These are phyloP conservation scores for Podaxis sp. DNA, from an alignment of 768 basidiomycete species.

Conservation along the genomic window DNA sequence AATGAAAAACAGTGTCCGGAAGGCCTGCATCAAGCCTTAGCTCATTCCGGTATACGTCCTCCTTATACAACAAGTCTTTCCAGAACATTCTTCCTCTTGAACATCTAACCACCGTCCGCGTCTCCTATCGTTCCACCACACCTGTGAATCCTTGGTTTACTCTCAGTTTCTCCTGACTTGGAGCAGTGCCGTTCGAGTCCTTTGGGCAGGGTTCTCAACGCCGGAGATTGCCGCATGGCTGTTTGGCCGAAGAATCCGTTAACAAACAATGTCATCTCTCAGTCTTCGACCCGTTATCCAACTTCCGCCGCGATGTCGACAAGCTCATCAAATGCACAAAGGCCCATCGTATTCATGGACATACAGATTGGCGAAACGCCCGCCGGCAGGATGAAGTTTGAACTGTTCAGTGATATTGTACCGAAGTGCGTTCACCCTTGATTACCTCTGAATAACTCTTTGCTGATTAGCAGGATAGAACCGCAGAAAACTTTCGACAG, in stretches of 20 bases:
- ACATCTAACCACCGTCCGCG: too few species aligned
- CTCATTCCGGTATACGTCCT: too few species aligned
- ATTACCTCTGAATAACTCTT: not conserved
- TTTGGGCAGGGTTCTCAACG: too few species aligned
- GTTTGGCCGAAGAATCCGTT: not conserved
- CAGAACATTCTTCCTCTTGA: too few species aligned
- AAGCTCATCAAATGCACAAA: constrained; percentile 41
- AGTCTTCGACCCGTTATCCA: not conserved
- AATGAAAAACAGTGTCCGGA: too few species aligned
- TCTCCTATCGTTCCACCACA: too few species aligned
- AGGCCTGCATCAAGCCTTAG: too few species aligned
- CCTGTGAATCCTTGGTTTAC: too few species aligned
- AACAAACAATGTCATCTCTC: not conserved
- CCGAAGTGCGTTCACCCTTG: constrained; percentile 67
- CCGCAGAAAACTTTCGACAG: constrained; percentile 97
- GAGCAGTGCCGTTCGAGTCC: too few species aligned
- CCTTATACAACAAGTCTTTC: too few species aligned
- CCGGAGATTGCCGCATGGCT: too few species aligned
- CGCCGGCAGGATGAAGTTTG: constrained; percentile 95
- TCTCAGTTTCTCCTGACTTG: too few species aligned
- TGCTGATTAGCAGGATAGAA: constrained; percentile 46
- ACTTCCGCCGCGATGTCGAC: constrained; percentile 12
- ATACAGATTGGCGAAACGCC: constrained; percentile 95
- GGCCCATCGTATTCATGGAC: constrained; percentile 97
- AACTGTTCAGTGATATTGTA: constrained; percentile 92